Evolutionary conservation across 176 grass and related monocot species (phyloP).

Genomic region (Microstegium vimineum): DNA sequence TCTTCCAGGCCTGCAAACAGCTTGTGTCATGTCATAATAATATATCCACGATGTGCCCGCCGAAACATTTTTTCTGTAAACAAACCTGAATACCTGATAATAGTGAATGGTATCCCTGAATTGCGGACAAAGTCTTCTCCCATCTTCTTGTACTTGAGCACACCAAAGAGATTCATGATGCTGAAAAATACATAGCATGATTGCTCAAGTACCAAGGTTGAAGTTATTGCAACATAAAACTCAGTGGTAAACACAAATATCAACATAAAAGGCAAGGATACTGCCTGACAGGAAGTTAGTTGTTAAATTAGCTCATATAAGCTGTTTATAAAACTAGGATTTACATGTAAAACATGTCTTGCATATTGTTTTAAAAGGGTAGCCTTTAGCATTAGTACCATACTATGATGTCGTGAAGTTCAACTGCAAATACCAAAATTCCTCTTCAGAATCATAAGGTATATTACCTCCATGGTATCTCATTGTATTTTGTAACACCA

Average conservation of each 20-base stretch:
- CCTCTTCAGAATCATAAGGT: not conserved
- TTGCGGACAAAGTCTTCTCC: no score
- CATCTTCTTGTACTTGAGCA: no score
- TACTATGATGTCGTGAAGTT: slow-evolving; percentile 12
- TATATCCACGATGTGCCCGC: no score
- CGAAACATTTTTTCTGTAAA: no score
- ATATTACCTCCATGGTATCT: slow-evolving; percentile 92
- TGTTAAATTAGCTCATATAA: not conserved
- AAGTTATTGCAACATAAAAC: not conserved
- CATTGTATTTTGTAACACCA: slow-evolving; percentile 95
- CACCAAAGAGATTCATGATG: no score
- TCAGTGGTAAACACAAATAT: not conserved
- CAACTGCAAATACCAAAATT: not conserved
- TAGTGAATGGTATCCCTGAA: no score
- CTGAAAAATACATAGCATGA: no score
- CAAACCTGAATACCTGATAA: no score
- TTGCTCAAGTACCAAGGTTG: no score
- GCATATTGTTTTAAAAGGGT: not conserved
- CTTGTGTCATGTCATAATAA: no score
- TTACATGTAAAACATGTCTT: not conserved
- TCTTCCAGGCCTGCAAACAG: no score
- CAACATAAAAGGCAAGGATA: not conserved
- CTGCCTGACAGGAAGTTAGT: not conserved
- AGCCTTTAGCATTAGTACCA: not conserved
- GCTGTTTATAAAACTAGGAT: not conserved